Evolutionary conservation across 73 alveolate genomes (phyloP).

Genomic region (Paramecium biaurelia): DNA sequence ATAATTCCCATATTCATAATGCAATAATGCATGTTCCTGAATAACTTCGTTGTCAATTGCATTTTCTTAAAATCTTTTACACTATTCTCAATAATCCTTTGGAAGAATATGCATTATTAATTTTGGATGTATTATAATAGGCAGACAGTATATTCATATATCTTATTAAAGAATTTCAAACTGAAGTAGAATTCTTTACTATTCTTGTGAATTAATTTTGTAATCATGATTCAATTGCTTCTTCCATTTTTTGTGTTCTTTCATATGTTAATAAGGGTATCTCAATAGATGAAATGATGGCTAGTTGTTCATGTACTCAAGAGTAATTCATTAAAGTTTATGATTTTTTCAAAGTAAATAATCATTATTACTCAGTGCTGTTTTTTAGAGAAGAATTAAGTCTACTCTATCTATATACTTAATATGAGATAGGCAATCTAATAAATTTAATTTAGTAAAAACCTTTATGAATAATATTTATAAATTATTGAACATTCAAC

Average conservation of each 20-base stretch:
- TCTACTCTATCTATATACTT: not conserved
- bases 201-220: not conserved
- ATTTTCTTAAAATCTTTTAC: not conserved
- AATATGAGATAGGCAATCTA: not conserved
- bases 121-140: not conserved
- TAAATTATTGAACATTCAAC: not conserved
- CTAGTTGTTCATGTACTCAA: not conserved
- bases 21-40: not conserved
- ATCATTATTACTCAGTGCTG: not conserved
- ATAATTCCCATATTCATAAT: not conserved
- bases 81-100: not conserved
- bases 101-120: not conserved
- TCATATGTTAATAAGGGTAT: slow-evolving; percentile 19
- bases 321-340: not conserved
- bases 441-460: not conserved
- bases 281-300: not conserved
- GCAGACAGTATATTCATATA: not conserved
- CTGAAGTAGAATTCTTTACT: not conserved
- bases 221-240: not conserved
- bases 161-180: not conserved
- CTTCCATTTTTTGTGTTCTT: slow-evolving; percentile 1
- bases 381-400: not conserved
- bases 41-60: not conserved
- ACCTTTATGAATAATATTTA: not conserved
- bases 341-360: not conserved